Conservation (phyloP, 768 basidiomycete genomes). For the Auricularia cornea region DNA sequence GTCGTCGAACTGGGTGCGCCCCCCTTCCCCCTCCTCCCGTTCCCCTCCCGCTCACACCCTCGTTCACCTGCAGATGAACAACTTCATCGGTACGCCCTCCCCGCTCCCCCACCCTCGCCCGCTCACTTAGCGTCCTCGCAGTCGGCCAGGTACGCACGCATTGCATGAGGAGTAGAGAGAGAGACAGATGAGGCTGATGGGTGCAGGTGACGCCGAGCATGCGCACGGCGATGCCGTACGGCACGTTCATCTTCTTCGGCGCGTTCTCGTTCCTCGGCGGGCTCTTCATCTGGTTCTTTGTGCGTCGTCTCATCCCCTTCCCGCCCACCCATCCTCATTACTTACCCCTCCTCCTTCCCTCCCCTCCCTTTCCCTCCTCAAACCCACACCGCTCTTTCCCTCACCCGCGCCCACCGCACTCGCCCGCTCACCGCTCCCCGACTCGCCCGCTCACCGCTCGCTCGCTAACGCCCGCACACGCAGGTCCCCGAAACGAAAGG, state of each 20-base stretch:
- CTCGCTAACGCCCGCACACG: background rate
- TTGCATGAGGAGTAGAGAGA: too few relatives aligned
- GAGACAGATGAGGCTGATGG: too few relatives aligned
- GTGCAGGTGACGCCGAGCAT: conserved; percentile 66
- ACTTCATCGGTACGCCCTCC: conserved; percentile 51
- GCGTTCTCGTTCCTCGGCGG: conserved; percentile 62
- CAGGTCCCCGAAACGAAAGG: conserved; percentile 77
- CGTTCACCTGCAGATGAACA: conserved; percentile 59
- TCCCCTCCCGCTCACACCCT: background rate
- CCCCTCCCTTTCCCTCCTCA: too few relatives aligned
- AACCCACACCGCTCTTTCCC: too few relatives aligned
- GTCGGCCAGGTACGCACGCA: conserved; percentile 8
- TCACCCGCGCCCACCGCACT: too few relatives aligned
- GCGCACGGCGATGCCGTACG: conserved; percentile 54
- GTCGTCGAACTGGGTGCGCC: conserved; percentile 62
- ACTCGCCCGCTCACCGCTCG: background rate
- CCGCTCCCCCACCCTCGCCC: too few relatives aligned
- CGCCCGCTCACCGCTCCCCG: too few relatives aligned
- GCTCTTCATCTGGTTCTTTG: conserved; percentile 56
- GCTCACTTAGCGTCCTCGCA: background rate
- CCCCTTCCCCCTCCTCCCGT: background rate
- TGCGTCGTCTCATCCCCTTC: conserved; percentile 32
- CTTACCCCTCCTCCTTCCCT: too few relatives aligned
- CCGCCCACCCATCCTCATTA: too few relatives aligned
- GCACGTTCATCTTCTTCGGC: conserved; percentile 73